Base-by-base conservation (phyloP, 2,329 filamentous ascomycete species). In the Thermoascus crustaceus region DNA sequence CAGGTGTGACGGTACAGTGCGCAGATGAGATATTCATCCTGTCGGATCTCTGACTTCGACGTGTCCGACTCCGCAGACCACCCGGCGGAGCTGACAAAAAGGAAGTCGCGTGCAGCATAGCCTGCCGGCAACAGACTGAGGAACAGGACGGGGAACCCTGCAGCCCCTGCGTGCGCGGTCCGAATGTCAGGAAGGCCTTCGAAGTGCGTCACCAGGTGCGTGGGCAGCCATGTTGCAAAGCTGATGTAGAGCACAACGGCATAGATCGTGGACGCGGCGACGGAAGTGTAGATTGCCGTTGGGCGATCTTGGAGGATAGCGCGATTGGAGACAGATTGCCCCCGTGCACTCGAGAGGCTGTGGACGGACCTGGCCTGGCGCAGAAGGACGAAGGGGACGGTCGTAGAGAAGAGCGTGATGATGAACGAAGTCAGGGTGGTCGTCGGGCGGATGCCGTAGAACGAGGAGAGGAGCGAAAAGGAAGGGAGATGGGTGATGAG, bases 191-290 rank as follows among this genome's bases (percentile, higher is more conserved):
- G 67, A 34, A 95, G 71, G 37, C 71, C 72, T n/a, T 73, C 64
- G 53, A 94, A 94, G 65, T 89, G 75, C 19, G 77, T 65, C 34
- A 87, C 74, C n/a, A 95, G 69, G 50, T 76, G 76, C 16, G 67
- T 61, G 5, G 85, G 85, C 10, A 94, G 72, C 62, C 79, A 80
- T 10, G 78, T 79, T 39, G 72, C 71, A 57, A 83, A 79, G 35
- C 80, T 78, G 34, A 75, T 61, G 50, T 82, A 84, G 19, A 94
- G 63, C 1, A 76, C 68, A n/a, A 87, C 70, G 37, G 75, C 76
- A 65, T 91, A 93, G 43, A 94, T 78, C 34, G 75, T 71, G 5
- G 81, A 73, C 3, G 83, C 77, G 25, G 91, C 73, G 9, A 82
- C 55, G 2, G 75, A 75, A 10, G 80, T 86, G 47, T 80, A 76